Evolutionary conservation across 768 basidiomycete species (phyloP).

Genomic region (Amanita phalloides): DNA sequence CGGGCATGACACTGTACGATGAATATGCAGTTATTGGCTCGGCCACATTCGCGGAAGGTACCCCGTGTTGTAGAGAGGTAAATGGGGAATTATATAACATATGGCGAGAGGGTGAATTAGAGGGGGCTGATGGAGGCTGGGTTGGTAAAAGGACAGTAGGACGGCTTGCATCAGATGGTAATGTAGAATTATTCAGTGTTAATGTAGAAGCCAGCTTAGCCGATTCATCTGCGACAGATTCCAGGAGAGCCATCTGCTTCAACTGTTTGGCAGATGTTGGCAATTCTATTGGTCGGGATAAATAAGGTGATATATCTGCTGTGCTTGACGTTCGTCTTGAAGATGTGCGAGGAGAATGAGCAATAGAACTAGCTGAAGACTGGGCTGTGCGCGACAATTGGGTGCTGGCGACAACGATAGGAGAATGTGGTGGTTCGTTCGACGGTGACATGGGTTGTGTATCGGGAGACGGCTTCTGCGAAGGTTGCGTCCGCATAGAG

Average conservation of each 20-base stretch:
- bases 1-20: conserved; percentile 27
- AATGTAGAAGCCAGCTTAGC: conserved; percentile 23
- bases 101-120: background rate
- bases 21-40: conserved; percentile 2
- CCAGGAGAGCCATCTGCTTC: conserved; percentile 61
- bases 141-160: background rate
- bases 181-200: conserved; percentile 1
- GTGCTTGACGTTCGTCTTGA: conserved; percentile 36
- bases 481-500: background rate
- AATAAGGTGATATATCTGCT: conserved; percentile 63
- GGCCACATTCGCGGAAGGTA: background rate
- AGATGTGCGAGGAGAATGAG: conserved; percentile 16
- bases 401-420: background rate
- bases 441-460: background rate
- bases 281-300: conserved; percentile 41
- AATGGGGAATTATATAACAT: background rate
- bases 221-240: conserved; percentile 66
- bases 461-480: conserved; percentile 1
- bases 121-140: background rate
- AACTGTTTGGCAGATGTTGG: conserved; percentile 51
- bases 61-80: background rate
- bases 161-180: background rate
- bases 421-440: background rate
- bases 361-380: background rate
- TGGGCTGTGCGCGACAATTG: background rate